Conservation (phyloP, 768 basidiomycete species). For the Grammothele lineata region DNA sequence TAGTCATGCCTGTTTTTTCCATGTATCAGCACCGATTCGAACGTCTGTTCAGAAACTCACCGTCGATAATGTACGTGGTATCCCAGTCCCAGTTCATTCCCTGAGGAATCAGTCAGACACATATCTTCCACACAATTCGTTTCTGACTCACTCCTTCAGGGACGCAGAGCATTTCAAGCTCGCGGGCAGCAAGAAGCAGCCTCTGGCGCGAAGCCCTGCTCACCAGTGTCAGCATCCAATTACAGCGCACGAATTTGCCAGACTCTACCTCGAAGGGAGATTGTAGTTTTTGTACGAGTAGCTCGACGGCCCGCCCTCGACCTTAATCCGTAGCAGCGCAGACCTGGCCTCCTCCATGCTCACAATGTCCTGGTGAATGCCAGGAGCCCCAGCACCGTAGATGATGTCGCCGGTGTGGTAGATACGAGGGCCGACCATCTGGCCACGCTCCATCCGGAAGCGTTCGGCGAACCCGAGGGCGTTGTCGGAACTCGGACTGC, state of each 20-base stretch:
- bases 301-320: conserved; percentile 63
- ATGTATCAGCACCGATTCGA: neutral
- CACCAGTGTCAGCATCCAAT: neutral
- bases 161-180: conserved; percentile 65
- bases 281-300: conserved; percentile 82
- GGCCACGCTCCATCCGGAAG: conserved; percentile 62
- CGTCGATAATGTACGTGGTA: conserved; percentile 73
- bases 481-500: conserved; percentile 61
- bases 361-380: conserved; percentile 58
- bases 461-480: conserved; percentile 63
- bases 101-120: conserved; percentile 17
- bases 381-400: conserved; percentile 45
- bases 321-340: conserved; percentile 64
- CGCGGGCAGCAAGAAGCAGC: conserved; percentile 53
- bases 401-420: conserved; percentile 67
- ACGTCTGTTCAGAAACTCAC: conserved; percentile 38
- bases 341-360: conserved; percentile 59
- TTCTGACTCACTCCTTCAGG: conserved; percentile 66
- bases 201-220: conserved; percentile 63
- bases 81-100: conserved; percentile 84
- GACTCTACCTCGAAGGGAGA: conserved; percentile 53
- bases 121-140: conserved; percentile 4
- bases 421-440: conserved; percentile 65
- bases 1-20: conserved; percentile 77
- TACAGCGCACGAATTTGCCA: neutral